Base-by-base conservation (phyloP, 768 basidiomycete genomes). In the Russula earlei region DNA sequence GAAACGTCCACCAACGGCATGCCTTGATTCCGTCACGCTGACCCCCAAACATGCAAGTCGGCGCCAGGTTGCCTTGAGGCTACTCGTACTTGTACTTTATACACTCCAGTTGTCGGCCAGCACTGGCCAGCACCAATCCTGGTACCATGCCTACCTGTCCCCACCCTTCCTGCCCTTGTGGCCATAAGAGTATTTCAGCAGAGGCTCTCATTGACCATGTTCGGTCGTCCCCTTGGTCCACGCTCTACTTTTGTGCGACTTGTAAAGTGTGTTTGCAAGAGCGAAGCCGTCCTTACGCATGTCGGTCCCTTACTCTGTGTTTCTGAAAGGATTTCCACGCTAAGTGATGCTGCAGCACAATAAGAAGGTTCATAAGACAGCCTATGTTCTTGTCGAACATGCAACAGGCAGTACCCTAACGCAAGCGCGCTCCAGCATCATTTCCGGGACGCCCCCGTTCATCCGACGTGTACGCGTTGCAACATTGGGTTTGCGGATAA, bases 181-280 rank as follows among this genome's bases (percentile, higher is more conserved):
- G 24, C 19, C 62, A 60, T 42, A 52, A 33, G 47, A 49, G 50
- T 38, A 24, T 55, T 19, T 3, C 51, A 1, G 55, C 50, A 15
- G 49, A 61, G 34, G 24, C 24, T 3, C 60, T 62, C 42, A 24
- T 44, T 27, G 36, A 20, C 36, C 62, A 62, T 38, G 60, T 61
- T 19, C 22, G 46, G 22, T 40, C 55, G 17, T 56, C 62, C 7
- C 52, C 59, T 15, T 62, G 62, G 62, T 55, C 41, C 11, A 25
- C 40, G 11, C 40, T 24, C 36, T 62, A 62, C 45, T 36, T 61
- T 17, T 62, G 62, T 29, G 42, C 44, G 22, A 45, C 42, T 5
- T 62, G 62, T 56, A n/a, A 57, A 25, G 49, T 61, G 55, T 20
- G 59, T 62, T 5, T 62, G 62, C 46, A 49, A 25, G 43, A 52